These are phyloP conservation scores for Phaeosphaeriaceae sp. DNA, from an alignment of 2,329 filamentous ascomycete species.

Conservation along the genomic window DNA sequence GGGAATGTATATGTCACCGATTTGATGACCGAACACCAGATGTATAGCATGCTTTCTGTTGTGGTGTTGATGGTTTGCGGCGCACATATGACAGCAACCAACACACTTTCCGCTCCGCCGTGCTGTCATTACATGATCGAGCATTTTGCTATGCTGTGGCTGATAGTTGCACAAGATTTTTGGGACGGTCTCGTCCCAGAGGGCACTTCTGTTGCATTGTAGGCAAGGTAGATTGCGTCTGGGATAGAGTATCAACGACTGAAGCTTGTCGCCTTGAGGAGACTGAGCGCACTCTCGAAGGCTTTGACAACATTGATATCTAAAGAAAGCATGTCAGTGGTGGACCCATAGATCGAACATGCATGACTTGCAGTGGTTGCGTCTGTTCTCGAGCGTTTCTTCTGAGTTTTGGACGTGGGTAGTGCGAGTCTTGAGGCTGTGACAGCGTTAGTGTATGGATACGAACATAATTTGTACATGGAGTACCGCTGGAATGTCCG, in stretches of 20 bases:
- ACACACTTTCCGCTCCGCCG: neutral
- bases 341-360: too few relatives aligned
- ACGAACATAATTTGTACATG: neutral
- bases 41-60: neutral
- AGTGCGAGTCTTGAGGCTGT: conserved; percentile 79
- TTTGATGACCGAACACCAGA: neutral
- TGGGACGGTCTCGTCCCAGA: neutral
- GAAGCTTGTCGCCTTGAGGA: conserved; percentile 45
- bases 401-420: conserved; percentile 79
- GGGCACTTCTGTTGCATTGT: conserved; percentile 9
- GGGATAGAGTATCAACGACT: conserved; percentile 35
- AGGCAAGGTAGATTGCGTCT: conserved; percentile 32
- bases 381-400: conserved; percentile 73
- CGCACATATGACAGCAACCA: neutral
- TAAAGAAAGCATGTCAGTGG: conserved; percentile 22
- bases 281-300: conserved; percentile 58
- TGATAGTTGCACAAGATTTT: neutral
- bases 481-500: conserved; percentile 76
- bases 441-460: neutral
- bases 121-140: neutral
- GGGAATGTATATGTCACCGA: neutral
- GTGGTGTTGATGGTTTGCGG: neutral
- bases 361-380: conserved; percentile 76
- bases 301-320: conserved; percentile 57
- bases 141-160: neutral